Percentiles rank a stretch among this genome's conserved stretches.
Conservation (phyloP, 306 rosid species). For the Clitoria ternatea region DNA sequence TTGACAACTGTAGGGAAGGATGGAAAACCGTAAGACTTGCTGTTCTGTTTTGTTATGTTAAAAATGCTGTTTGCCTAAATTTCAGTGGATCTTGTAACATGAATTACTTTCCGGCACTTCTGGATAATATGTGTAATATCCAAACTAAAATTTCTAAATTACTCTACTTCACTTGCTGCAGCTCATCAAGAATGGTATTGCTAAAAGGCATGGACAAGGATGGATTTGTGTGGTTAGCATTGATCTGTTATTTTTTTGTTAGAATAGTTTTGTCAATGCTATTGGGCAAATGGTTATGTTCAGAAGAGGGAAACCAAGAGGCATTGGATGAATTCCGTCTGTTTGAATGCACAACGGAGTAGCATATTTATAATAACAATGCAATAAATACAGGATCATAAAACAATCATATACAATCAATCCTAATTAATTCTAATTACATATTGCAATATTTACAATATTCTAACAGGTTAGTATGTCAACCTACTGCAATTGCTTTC, state of each 20-base stretch:
- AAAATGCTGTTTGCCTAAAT: slow-evolving; percentile 5
- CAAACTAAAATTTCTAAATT: slow-evolving; percentile 30
- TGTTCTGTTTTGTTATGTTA: slow-evolving; percentile 27
- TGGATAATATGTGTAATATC: slow-evolving; percentile 16
- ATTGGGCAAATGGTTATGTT: slow-evolving; percentile 16
- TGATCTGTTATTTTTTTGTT: slow-evolving; percentile 3
- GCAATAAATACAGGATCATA: too few species aligned
- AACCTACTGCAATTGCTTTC: slow-evolving; percentile 27
- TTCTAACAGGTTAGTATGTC: too few species aligned
- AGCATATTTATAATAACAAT: too few species aligned
- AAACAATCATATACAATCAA: too few species aligned
- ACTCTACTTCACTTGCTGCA: slow-evolving; percentile 38
- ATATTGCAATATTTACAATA: too few species aligned
- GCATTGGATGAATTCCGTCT: too few species aligned
- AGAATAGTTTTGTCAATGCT: slow-evolving; percentile 16
- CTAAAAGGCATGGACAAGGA: slow-evolving; percentile 84
- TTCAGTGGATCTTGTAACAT: slow-evolving; percentile 1
- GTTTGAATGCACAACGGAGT: too few species aligned
- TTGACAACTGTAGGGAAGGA: slow-evolving; percentile 81
- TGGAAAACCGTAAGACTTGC: slow-evolving; percentile 67
- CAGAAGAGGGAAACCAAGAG: too few species aligned
- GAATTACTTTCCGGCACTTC: not conserved
- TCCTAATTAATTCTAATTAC: too few species aligned
- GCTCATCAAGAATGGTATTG: slow-evolving; percentile 90
- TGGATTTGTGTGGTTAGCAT: slow-evolving; percentile 91